A percentile compares a stretch with the other conserved stretches of the same genome.
Evolutionary conservation across 805 yeast species (phyloP).

Genomic region (Kodamaea leandrae): DNA sequence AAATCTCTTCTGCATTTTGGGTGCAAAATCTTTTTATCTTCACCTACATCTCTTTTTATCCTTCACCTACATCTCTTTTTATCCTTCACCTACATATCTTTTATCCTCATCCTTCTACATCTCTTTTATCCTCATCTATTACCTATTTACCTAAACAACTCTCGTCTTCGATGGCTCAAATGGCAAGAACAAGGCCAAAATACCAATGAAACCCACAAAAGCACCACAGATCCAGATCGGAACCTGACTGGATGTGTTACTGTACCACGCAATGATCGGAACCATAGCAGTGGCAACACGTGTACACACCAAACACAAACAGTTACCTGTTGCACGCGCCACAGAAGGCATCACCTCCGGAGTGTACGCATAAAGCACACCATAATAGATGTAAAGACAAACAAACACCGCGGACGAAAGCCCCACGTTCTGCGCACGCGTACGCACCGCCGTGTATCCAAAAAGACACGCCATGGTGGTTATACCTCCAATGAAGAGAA

Average conservation of each 20-base stretch:
- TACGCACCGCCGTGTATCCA: conserved; percentile 20
- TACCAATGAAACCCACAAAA: conserved; percentile 31
- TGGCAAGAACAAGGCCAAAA: conserved; percentile 31
- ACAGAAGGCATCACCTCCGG: conserved; percentile 37
- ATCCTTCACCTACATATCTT: too few relatives aligned
- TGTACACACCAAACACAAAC: conserved; percentile 30
- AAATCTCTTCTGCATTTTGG: too few relatives aligned
- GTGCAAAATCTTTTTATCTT: too few relatives aligned
- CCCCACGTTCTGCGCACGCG: conserved; percentile 18
- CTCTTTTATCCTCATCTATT: too few relatives aligned
- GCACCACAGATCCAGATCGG: conserved; percentile 40
- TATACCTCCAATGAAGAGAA: conserved; percentile 20
- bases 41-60: too few relatives aligned
- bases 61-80: too few relatives aligned
- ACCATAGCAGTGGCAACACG: conserved; percentile 31
- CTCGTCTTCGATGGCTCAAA: conserved; percentile 33
- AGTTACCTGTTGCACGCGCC: conserved; percentile 38
- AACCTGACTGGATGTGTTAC: conserved; percentile 24
- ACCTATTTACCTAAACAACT: conserved; percentile 6
- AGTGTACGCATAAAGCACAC: conserved; percentile 33
- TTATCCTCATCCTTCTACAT: too few relatives aligned
- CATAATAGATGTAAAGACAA: conserved; percentile 24
- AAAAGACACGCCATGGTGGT: conserved; percentile 21
- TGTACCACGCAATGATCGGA: conserved; percentile 34
- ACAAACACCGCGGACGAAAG: conserved; percentile 18